A percentile compares a stretch with the other conserved stretches of the same genome.
Evolutionary conservation across 441 rosid species (phyloP).

Genomic region (Arabidopsis lyrata): DNA sequence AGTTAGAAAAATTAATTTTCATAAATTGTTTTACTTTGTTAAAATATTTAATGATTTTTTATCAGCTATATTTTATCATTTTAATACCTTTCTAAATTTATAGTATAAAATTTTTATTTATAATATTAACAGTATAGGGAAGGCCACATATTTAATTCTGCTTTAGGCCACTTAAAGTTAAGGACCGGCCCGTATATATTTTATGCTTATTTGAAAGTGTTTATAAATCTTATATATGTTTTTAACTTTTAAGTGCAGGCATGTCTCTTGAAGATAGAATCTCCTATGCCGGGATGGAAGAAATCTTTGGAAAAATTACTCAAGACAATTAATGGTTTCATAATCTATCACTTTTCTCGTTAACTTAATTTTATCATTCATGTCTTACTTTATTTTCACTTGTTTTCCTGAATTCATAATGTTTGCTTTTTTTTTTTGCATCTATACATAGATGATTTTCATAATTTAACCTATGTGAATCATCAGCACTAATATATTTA

Average conservation of each 20-base stretch:
- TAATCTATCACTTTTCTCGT: background rate
- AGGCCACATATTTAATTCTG: no score
- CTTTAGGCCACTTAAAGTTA: no score
- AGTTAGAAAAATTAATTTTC: no score
- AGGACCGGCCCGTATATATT: no score
- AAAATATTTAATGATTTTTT: no score
- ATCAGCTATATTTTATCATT: no score
- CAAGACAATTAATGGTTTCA: conserved; percentile 5
- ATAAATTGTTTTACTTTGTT: no score
- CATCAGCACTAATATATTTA: no score
- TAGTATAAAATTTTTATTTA: no score
- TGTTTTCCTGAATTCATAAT: background rate
- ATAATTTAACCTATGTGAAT: no score
- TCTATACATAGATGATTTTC: background rate
- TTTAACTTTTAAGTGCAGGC: background rate
- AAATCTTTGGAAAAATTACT: conserved; percentile 3
- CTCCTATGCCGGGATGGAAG: background rate
- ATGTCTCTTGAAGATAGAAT: conserved; percentile 28
- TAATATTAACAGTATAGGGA: no score
- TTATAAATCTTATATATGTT: conserved; percentile 7
- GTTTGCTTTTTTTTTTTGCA: background rate
- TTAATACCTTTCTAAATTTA: no score
- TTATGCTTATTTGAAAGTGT: background rate
- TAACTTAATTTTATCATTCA: background rate
- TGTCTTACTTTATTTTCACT: background rate